These are phyloP conservation scores for Claviceps africana DNA, from an alignment of 2,329 filamentous ascomycete genomes.

Conservation along the genomic window DNA sequence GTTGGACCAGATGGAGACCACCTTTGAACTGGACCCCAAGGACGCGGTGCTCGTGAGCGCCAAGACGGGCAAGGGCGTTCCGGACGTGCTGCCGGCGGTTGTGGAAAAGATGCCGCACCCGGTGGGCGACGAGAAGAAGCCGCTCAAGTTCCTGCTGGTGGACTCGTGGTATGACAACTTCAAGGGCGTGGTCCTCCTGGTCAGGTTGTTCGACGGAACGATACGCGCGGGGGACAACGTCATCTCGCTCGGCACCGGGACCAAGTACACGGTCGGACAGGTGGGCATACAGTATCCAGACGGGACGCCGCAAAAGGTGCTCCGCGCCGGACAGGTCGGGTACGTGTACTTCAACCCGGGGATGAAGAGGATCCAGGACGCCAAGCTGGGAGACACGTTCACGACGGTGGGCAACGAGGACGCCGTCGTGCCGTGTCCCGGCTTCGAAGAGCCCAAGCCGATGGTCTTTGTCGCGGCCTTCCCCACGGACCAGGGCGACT, in stretches of 20 bases:
- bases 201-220: constrained; percentile 79
- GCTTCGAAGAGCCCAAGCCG: constrained; percentile 92
- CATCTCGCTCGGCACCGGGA: constrained; percentile 74
- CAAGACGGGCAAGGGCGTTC: constrained; percentile 84
- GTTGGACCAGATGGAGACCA: constrained; percentile 69
- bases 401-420: constrained; percentile 68
- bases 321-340: constrained; percentile 87
- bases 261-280: constrained; percentile 87
- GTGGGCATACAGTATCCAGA: constrained; percentile 93
- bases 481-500: constrained; percentile 80
- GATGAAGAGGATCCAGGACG: constrained; percentile 94
- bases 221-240: constrained; percentile 73
- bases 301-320: constrained; percentile 62
- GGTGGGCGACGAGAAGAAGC: constrained; percentile 55
- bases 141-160: constrained; percentile 73
- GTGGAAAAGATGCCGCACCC: constrained; percentile 76
- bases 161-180: constrained; percentile 99
- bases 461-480: constrained; percentile 99
- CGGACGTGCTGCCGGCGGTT: constrained; percentile 68
- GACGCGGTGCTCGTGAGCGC: constrained; percentile 65
- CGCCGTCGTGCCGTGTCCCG: constrained; percentile 65
- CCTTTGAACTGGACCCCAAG: constrained; percentile 74
- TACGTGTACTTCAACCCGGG: constrained; percentile 97
- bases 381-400: constrained; percentile 91
- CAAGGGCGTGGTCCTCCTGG: constrained; percentile 80